Percentiles rank a stretch among this genome's conserved stretches.
These are phyloP conservation scores for Phyllosticta citribraziliensis DNA, from an alignment of 2,329 filamentous ascomycete species.

Conservation along the genomic window DNA sequence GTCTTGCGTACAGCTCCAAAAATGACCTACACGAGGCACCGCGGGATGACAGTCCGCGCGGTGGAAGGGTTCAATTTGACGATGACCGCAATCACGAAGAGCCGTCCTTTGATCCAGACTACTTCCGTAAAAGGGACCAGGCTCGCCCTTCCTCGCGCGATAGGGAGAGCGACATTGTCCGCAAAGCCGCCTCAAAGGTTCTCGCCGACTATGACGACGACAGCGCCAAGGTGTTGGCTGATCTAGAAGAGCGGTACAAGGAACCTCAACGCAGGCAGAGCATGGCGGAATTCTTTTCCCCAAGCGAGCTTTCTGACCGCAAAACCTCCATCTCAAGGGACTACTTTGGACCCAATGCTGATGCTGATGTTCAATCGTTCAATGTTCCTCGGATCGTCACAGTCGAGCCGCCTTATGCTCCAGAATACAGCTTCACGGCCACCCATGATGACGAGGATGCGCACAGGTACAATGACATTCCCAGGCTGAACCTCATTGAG, in stretches of 20 bases:
- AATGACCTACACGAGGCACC: not conserved
- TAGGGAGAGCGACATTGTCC: slow-evolving; percentile 16
- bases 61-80: slow-evolving; percentile 4
- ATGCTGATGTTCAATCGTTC: slow-evolving; percentile 34
- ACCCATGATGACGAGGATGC: slow-evolving; percentile 29
- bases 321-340: slow-evolving; percentile 13
- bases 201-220: slow-evolving; percentile 12
- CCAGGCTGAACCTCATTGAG: slow-evolving; percentile 46
- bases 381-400: slow-evolving; percentile 28
- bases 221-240: slow-evolving; percentile 30
- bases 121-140: slow-evolving; percentile 32
- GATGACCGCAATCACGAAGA: slow-evolving; percentile 28
- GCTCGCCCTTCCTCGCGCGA: slow-evolving; percentile 2
- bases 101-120: slow-evolving; percentile 36
- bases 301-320: slow-evolving; percentile 32
- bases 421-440: slow-evolving; percentile 29
- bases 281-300: slow-evolving; percentile 37
- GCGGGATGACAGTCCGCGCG: not conserved
- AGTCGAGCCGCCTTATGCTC: slow-evolving; percentile 25
- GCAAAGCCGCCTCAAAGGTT: slow-evolving; percentile 26
- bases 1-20: slow-evolving; percentile 23
- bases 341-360: slow-evolving; percentile 28
- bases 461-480: slow-evolving; percentile 36
- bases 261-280: slow-evolving; percentile 25
- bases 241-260: slow-evolving; percentile 34